Evolutionary conservation across 768 basidiomycete species (phyloP), one percentile per base, ranked within the genome.

Genomic region (Artomyces pyxidatus): DNA sequence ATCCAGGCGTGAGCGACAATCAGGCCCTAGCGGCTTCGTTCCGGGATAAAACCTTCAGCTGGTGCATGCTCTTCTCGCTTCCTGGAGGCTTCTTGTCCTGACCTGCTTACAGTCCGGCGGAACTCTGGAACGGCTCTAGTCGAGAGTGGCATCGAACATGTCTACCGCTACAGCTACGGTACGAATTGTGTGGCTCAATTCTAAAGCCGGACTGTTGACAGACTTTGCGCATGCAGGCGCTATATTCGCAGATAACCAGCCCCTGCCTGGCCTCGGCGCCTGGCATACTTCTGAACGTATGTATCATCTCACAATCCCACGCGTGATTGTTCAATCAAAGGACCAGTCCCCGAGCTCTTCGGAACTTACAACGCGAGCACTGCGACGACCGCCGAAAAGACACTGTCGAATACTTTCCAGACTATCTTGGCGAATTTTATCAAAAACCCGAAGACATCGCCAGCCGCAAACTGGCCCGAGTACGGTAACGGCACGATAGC

Each of bases 301-400:
- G 38, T 37, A 6, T 22, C 6, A 37, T 41, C n/a, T 2, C 23
- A 16, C 2, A 37, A 8, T 6, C 30, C 28, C 22, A n/a, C 19
- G 3, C n/a, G 14, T 5, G 10, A 27, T 37, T 22, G 16, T 41
- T 52, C 25, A 52, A 39, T n/a, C 25, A 8, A 28, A 19, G 16
- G 19, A n/a, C n/a, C 35, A 61, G 60, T 61, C 7, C 39, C 25
- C 6, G 52, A 56, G 29, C 50, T 64, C n/a, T 64, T 64, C 47
- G 63, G 61, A 14, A 61, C 62, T 1, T 61, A 50, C 55, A 63
- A 60, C 32, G 32, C 10, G n/a, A 47, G 51, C 1, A 63, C 61
- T 0, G 63, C 61, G 0, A 59, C 61, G 2, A 38, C 50, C 1
- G 28, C 55, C 9, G 59, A 64, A 43, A 52, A 14, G 16, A 51